Evolutionary conservation across 768 basidiomycete species (phyloP), one percentile per base, ranked within the genome.

Genomic region (Suillus tomentosus): DNA sequence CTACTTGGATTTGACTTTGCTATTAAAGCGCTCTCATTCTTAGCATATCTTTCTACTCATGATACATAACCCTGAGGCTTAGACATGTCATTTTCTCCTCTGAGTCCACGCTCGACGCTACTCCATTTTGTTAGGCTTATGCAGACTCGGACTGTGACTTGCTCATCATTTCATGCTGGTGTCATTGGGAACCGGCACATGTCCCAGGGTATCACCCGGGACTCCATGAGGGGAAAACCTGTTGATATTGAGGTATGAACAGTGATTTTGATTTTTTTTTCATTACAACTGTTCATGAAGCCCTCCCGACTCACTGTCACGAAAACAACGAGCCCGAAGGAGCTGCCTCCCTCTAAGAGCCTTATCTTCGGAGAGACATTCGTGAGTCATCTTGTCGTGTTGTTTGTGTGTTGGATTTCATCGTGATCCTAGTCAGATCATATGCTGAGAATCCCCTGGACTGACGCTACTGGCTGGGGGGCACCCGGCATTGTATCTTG

Each of bases 341-440:
- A 81, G 9, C 79, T 85, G 7, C 92, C 94, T 2, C 82, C 87
- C 0, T 80, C 88, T 13, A 84, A 87, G 1, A 81, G 82, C 43
- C 83, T 97, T 62, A 81, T 89, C 10, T 99, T 96, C 71, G 96
- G 96, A 0, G 87, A 87, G 72, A 91, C 87, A 27, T 96, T 96
- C 70, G 90, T 91, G 72, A 78, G 87, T 73, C 65, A 42, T 59
- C 37, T 37, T 45, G 14, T 43, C 31, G 61, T 59, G 55, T 64
- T 60, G 10, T 60, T 62, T 65, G 45, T 57, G 60, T 62, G 37
- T 61, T 57, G 62, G 43, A 60, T 62, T 63, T 69, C 43, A 62
- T 19, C 1, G 10, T 57, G 67, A 57, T 50, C 39, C 17, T 68
- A 90, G 90, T 91, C 91, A 51, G 90, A 95, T 74, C 93, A 95